Conservation (phyloP, 164 flowering plant species). For the Dillenia suffruticosa region DNA sequence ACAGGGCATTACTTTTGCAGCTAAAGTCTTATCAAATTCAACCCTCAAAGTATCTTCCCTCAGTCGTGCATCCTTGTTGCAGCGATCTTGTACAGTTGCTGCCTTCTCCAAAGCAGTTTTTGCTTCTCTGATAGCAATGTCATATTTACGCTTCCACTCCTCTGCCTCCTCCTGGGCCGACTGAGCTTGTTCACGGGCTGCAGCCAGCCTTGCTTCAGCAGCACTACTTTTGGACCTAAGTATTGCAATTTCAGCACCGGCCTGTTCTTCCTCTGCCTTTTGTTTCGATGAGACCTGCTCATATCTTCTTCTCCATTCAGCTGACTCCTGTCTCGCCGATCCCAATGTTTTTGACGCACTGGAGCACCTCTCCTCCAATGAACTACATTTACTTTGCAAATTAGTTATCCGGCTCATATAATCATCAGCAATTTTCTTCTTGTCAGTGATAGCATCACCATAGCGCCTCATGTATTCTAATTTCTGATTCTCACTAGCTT, state of each 20-base stretch:
- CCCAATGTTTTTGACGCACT: conserved; percentile 57
- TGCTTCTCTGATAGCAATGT: conserved; percentile 77
- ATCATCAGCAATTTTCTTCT: conserved; percentile 77
- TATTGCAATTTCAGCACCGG: conserved; percentile 58
- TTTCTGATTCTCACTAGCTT: conserved; percentile 73
- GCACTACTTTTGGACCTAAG: conserved; percentile 73
- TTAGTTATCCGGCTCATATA: conserved; percentile 68
- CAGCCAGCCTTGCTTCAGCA: conserved; percentile 90
- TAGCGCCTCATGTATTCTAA: conserved; percentile 83
- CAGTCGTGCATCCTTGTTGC: conserved; percentile 56
- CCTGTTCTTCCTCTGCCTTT: conserved; percentile 71
- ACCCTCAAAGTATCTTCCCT: conserved; percentile 84
- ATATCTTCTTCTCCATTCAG: conserved; percentile 88
- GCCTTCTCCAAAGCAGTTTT: conserved; percentile 95
- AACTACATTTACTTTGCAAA: conserved; percentile 67
- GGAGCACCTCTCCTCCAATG: conserved; percentile 69
- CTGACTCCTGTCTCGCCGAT: conserved; percentile 52
- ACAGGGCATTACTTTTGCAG: conserved; percentile 57
- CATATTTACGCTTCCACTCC: conserved; percentile 92
- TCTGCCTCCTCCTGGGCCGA: conserved; percentile 93
- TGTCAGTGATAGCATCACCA: conserved; percentile 87
- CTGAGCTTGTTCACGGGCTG: conserved; percentile 79
- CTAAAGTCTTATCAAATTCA: conserved; percentile 53
- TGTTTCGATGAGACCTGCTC: conserved; percentile 56
- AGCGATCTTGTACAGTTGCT: conserved; percentile 68